Conservation (phyloP, 176 grass and related monocot species). For the Zoysia japonica region DNA sequence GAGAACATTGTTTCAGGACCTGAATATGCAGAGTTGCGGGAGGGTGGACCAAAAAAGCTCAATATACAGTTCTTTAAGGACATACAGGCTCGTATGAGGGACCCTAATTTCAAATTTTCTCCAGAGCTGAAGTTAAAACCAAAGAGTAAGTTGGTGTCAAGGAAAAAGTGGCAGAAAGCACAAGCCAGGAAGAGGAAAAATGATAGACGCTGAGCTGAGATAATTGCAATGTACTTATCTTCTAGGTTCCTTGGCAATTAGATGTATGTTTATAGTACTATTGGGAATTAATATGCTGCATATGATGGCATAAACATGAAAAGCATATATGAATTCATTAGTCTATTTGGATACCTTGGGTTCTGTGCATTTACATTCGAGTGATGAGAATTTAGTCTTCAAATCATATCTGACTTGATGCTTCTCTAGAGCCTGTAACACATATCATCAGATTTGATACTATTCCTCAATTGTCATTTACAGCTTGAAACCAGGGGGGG, state of each 20-base stretch:
- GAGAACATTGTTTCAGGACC: slow-evolving; percentile 93
- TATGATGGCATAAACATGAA: slow-evolving; percentile 16
- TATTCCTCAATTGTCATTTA: background rate
- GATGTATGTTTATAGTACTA: slow-evolving; percentile 30
- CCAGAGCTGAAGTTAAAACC: slow-evolving; percentile 91
- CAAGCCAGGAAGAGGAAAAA: slow-evolving; percentile 83
- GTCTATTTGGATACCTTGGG: slow-evolving; percentile 13
- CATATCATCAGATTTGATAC: slow-evolving; percentile 4
- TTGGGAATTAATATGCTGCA: slow-evolving; percentile 9
- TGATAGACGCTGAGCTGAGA: slow-evolving; percentile 63
- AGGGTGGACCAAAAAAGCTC: slow-evolving; percentile 91
- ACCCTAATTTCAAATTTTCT: slow-evolving; percentile 88
- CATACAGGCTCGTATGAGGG: slow-evolving; percentile 87
- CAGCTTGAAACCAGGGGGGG: background rate
- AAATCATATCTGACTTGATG: background rate
- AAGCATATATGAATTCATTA: slow-evolving; percentile 5
- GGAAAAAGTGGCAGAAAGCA: slow-evolving; percentile 97
- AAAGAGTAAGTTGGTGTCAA: slow-evolving; percentile 79
- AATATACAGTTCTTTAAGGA: slow-evolving; percentile 97
- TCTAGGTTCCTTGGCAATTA: slow-evolving; percentile 29
- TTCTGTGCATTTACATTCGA: slow-evolving; percentile 9
- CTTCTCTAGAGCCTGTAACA: background rate
- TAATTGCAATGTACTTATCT: slow-evolving; percentile 31
- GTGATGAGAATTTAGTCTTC: background rate
- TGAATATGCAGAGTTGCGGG: slow-evolving; percentile 76